Evolutionary conservation across 164 flowering plant genomes (phyloP), one percentile per base, ranked within the genome.

Genomic region (Berberis thunbergii): DNA sequence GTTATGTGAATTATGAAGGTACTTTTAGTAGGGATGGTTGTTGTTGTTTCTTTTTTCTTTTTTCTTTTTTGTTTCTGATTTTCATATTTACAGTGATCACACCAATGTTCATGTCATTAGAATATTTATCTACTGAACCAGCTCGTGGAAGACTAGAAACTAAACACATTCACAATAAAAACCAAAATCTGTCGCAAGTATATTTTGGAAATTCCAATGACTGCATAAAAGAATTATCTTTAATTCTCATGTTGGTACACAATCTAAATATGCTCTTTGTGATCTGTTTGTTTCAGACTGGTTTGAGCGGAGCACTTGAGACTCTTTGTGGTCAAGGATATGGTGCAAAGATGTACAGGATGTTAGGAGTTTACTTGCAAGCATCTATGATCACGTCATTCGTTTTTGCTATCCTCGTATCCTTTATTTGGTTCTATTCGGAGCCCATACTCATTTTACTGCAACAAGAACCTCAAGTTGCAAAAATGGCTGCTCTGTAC

Each of bases 251-350:
- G 7, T 54, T 4, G 4, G 26, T 26, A 26, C 26, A 26, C 26
- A 26, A 56, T 41, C 43, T 62, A 56, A 1, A 58, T 2, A 49
- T 6, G 11, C n/a, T 57, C 45, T 2, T 62, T 74, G 57, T 26
- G 26, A 26, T 26, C 26, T 26, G 26, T 26, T 26, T 26, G 26
- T 53, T 74, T 10, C 75, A 88, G 96, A 68, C 77, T 50, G 97
- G 97, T 13, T 69, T 85, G 45, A 89, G 96, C 74, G 96, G 98
- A 43, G 98, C 89, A 55, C 82, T 91, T 0, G 96, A 92, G 73
- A 92, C 98, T 8, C 83, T 88, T 2, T 89, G 98, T 56, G 97
- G 97, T 8, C 97, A 89, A 88, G 96, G 80, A 60, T 89, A 71
- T 65, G 97, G 97, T 1, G 97, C 97, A 44, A 75, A 76, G 67